Base-by-base conservation (phyloP, 768 basidiomycete species). In the Rossbeevera mucosa region DNA sequence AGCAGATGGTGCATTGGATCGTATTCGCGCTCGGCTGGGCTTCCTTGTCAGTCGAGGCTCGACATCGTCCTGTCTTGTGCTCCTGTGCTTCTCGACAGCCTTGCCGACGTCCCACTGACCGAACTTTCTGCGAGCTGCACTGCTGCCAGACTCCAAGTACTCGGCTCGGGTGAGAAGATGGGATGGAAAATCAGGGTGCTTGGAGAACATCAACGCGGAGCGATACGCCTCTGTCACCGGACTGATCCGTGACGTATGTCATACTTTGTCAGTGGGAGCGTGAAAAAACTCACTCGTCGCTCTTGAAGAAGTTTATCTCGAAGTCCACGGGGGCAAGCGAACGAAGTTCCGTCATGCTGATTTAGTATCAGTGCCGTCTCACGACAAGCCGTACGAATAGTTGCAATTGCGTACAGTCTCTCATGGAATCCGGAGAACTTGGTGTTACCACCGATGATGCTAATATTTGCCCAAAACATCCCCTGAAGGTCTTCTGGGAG, bases 391-490 rank as follows among this genome's bases (percentile, higher is more conserved):
- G 21, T 46, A 57, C 47, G 49, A 48, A 38, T 46, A 51, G 55
- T 52, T 31, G 30, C 18, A 43, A 59, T 44, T 31, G 68, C 88
- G 67, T 68, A 95, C 94, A 97, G 69, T 72, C 94, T 73, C 47
- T 77, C 70, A 20, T 78, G 77, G 60, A 97, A 86, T 6, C 86
- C 88, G 40, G 82, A 75, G 58, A 94, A 82, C 59, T 80, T 80
- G 14, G 82, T 81, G 67, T 80, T 87, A 13, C 94, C 94, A 45
- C 94, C 94, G 62, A 93, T 81, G 57, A 95, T 71, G 12, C 88
- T 89, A 55, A 98, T 93, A 67, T 97, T 91, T 29, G 83, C 83
- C 93, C 93, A 98, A 70, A 93, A 96, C 86, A 98, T 83, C 29
- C 91, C 94, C 59, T 85, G 90, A 22, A 94, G 60, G 60, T 94